Evolutionary conservation across 176 grass and related monocot genomes (phyloP).

Genomic region (Carex kokanica): DNA sequence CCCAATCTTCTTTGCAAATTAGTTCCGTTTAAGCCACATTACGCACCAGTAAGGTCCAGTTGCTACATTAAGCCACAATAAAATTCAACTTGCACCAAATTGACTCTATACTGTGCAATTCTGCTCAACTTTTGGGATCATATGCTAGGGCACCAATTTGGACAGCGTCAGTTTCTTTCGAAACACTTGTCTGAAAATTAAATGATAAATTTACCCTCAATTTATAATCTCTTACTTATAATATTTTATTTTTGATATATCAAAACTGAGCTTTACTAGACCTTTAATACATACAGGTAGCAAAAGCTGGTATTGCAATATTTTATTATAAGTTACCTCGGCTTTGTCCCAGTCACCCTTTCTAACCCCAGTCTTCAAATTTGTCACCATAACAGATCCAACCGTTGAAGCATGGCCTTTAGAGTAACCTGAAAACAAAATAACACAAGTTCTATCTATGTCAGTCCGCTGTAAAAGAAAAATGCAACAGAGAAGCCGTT

Average conservation of each 20-base stretch:
- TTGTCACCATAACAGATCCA: constrained; percentile 91
- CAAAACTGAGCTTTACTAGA: not conserved
- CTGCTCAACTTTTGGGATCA: not conserved
- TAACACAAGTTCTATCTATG: not conserved
- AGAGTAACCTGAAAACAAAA: constrained; percentile 68
- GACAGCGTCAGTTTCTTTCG: not conserved
- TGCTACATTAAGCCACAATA: constrained; percentile 5
- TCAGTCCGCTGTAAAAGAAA: not conserved
- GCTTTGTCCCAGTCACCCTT: constrained; percentile 82
- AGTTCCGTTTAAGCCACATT: not conserved
- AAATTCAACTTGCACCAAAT: not conserved
- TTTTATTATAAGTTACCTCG: constrained; percentile 50
- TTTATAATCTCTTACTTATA: not conserved
- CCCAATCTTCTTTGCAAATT: constrained; percentile 13
- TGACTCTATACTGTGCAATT: not conserved
- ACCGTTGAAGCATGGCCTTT: constrained; percentile 79
- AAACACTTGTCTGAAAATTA: not conserved
- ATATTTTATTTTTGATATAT: not conserved
- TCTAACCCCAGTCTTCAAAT: constrained; percentile 77
- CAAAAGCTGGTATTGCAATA: constrained; percentile 4
- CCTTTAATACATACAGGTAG: not conserved
- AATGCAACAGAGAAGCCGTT: not conserved
- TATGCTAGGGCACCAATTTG: not conserved
- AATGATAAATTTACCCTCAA: not conserved
- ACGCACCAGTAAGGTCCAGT: constrained; percentile 6